Evolutionary conservation across 768 basidiomycete genomes (phyloP), one percentile per base, ranked within the genome.

Genomic region (Daedaleopsis nitida): DNA sequence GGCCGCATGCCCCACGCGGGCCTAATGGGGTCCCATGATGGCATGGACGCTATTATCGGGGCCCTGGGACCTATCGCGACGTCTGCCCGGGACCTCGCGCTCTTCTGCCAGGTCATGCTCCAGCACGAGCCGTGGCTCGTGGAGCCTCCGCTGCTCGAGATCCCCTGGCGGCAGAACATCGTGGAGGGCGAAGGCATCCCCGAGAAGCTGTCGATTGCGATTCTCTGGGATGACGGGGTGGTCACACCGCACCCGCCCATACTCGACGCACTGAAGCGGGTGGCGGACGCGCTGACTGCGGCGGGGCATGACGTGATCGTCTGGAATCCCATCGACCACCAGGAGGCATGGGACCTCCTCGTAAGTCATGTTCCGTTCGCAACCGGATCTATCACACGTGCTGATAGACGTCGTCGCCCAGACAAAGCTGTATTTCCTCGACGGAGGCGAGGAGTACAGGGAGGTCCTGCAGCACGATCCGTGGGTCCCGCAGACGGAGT

Each of bases 21-120:
- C 24, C 73, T 83, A 44, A 63, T 77, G 47, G 79, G 81, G 52
- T 80, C 81, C 32, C 80, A 80, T 60, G 77, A 80, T 59, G 83
- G 83, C 19, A 82, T 83, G 78, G 83, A 84, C 53, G 79, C 77
- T 57, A 79, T 83, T 55, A 62, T 81, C 45, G 83, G 83, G 52
- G 80, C 75, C 44, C 75, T 81, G 19, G 82, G 82, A 1, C 82
- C 82, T 38, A 60, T 83, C 32, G 76, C 81, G 27, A 78, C 73
- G 23, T 83, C 81, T n/a, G 76, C 75, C 14, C 74, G 81, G 35
- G 82, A 83, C 65, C 73, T 83, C 32, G 77, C 72, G 23, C 71
- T 84, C 47, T 83, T 84, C 72, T 80, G 78, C 68, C 72, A 68
- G 35, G 75, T 76, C 27, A 81, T 82, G 78, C 71, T 82, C 32